Conservation (phyloP, 805 yeast species). For the Yarrowia sp. region DNA sequence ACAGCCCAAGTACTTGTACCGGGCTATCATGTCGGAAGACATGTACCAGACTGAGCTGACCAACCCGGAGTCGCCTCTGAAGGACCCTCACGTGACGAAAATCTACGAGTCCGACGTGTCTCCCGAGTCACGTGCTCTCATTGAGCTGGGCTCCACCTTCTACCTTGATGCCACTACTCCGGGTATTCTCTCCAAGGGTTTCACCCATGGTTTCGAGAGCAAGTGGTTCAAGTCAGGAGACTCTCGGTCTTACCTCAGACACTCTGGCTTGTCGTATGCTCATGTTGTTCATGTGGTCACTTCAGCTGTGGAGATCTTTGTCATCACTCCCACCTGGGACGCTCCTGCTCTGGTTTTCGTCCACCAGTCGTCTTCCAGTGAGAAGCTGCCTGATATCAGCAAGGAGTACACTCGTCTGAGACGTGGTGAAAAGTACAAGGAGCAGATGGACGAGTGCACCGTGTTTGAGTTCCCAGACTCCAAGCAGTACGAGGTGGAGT, state of each 20-base stretch:
- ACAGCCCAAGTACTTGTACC: slow-evolving; percentile 51
- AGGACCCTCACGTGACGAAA: slow-evolving; percentile 59
- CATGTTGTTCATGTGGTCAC: slow-evolving; percentile 32
- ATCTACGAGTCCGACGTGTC: slow-evolving; percentile 73
- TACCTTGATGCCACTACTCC: slow-evolving; percentile 64
- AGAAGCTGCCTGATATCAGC: slow-evolving; percentile 10
- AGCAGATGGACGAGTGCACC: background rate
- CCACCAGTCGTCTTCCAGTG: slow-evolving; percentile 1
- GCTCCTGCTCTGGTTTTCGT: slow-evolving; percentile 15
- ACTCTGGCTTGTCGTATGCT: background rate
- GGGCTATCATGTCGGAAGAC: slow-evolving; percentile 66
- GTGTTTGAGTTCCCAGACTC: slow-evolving; percentile 3
- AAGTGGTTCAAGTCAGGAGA: slow-evolving; percentile 46
- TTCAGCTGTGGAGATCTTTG: slow-evolving; percentile 15
- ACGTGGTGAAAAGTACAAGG: background rate
- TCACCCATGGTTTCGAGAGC: slow-evolving; percentile 77
- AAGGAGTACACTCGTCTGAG: slow-evolving; percentile 4
- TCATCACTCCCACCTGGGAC: slow-evolving; percentile 12
- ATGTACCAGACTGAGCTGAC: slow-evolving; percentile 54
- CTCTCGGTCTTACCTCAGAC: background rate
- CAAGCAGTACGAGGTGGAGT: slow-evolving; percentile 13
- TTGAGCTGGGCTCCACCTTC: slow-evolving; percentile 74
- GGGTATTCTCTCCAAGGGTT: slow-evolving; percentile 83
- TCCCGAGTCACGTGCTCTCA: slow-evolving; percentile 67
- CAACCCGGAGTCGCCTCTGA: slow-evolving; percentile 61